Percentiles rank a stretch among this genome's conserved stretches.
phyloP scores from a whole-genome alignment of 1,139 yeast genomes.

The Suhomyces guaymorum region DNA sequence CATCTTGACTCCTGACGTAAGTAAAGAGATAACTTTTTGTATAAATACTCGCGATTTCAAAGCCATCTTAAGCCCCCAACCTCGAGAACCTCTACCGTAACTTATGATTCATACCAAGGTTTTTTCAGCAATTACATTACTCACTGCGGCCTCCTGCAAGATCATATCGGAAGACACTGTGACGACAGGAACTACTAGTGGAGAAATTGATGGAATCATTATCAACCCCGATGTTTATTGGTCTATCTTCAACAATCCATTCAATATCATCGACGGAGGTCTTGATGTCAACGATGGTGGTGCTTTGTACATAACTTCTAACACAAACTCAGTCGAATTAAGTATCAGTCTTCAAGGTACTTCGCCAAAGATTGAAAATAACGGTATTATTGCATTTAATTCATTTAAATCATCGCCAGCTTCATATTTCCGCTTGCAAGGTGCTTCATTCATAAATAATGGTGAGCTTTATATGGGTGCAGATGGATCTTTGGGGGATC shows the following conservation, averaged over 20 bases:
- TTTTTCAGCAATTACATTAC: too few species aligned
- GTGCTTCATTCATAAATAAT: slow-evolving; percentile 15
- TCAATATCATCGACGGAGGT: slow-evolving; percentile 14
- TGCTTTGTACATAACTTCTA: slow-evolving; percentile 16
- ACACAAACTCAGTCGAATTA: slow-evolving; percentile 11
- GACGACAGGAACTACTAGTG: too few species aligned
- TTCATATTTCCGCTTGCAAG: slow-evolving; percentile 11
- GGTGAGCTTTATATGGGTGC: slow-evolving; percentile 16
- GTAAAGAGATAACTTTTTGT: too few species aligned
- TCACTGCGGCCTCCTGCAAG: too few species aligned
- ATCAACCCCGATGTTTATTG: slow-evolving; percentile 16
- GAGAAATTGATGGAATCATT: slow-evolving; percentile 14
- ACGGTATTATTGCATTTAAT: slow-evolving; percentile 16
- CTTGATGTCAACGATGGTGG: slow-evolving; percentile 15
- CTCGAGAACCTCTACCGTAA: too few species aligned
- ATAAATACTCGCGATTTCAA: too few species aligned
- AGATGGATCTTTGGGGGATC: slow-evolving; percentile 13
- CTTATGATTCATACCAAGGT: too few species aligned
- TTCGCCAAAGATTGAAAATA: slow-evolving; percentile 11
- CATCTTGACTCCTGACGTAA: too few species aligned
- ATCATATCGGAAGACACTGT: too few species aligned
- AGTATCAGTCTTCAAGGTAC: slow-evolving; percentile 12
- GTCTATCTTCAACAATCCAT: slow-evolving; percentile 17
- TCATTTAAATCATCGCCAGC: slow-evolving; percentile 13
- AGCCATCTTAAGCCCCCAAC: too few species aligned